Evolutionary conservation across 1,284 basidiomycete genomes (phyloP), one percentile per base, ranked within the genome.

Genomic region (Ceraceosorus guamensis): DNA sequence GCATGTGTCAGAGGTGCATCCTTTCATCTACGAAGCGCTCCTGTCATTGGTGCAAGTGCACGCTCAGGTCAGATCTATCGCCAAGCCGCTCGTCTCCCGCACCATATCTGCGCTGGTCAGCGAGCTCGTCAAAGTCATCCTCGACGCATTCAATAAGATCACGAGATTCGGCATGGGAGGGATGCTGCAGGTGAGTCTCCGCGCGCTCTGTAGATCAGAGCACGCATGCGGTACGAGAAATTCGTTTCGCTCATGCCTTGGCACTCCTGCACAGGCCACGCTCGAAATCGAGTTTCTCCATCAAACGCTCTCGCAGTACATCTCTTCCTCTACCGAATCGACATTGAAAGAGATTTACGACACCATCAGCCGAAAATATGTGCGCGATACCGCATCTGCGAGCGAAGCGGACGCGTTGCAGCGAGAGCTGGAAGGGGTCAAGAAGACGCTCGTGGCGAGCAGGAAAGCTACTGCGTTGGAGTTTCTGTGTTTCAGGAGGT

Each of bases 271-370:
- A 8, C 71, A 95, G 87, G 93, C 95, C 2, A 98, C 95, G 2
- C 84, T 99, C 33, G 95, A 98, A 78, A 96, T 97, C 67, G 95
- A 98, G 78, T 98, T 97, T 79, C 85, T 97, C 79, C 92, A 99
- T 77, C 93, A 97, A 79, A 92, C 89, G 5, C 81, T 98, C 43
- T 84, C 86, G 33, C 85, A 87, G 60, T 93, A 92, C 76, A 87
- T 97, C 47, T 88, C 88, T 3, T 80, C 85, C 0, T 74, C 82
- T 4, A 89, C 93, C 4, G 87, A 88, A 53, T 83, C 84, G 70
- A 87, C 84, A 46, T 82, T 98, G 31, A 88, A 89, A 45, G 86
- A 91, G 58, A 83, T 97, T 39, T 99, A 98, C 80, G 88, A 87
- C 73, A 89, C 87, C 67, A 96, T 99, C 68, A 91, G 90, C 24